Evolutionary conservation across 371 early-diverging fungal species (phyloP).

Genomic region (Blyttiomyces sp.): DNA sequence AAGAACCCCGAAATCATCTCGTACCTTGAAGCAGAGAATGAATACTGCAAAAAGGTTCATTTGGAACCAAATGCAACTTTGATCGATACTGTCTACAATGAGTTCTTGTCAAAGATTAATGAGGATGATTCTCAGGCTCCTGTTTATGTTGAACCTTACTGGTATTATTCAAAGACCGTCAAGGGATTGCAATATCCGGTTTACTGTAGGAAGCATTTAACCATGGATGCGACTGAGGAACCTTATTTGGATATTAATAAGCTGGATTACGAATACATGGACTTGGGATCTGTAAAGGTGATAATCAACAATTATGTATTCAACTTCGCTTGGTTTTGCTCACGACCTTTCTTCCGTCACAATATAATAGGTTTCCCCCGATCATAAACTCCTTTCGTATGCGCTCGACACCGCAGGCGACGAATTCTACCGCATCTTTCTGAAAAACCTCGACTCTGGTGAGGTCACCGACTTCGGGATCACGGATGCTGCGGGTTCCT

Average conservation of each 20-base stretch:
- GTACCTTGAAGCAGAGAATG: conserved; percentile 37
- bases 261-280: conserved; percentile 27
- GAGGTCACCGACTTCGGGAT: conserved; percentile 31
- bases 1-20: conserved; percentile 36
- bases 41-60: conserved; percentile 24
- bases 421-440: conserved; percentile 45
- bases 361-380: conserved; percentile 22
- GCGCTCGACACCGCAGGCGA: conserved; percentile 42
- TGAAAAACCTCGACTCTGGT: conserved; percentile 50
- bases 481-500: too few relatives aligned
- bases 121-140: conserved; percentile 43
- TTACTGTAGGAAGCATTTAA: conserved; percentile 29
- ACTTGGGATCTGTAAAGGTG: conserved; percentile 19
- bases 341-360: too few relatives aligned
- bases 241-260: conserved; percentile 14
- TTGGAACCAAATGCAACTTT: conserved; percentile 19
- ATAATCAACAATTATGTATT: too few relatives aligned
- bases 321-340: too few relatives aligned
- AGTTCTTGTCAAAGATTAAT: conserved; percentile 36
- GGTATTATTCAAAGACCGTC: conserved; percentile 41
- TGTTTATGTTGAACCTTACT: conserved; percentile 30
- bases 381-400: conserved; percentile 35
- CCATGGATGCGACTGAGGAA: conserved; percentile 32
- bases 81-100: conserved; percentile 36
- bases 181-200: conserved; percentile 47